Percentiles rank a stretch among this genome's conserved stretches.
Conservation (phyloP, 225 moss, liverwort and hornwort genomes). For the Lunularia cruciata region DNA sequence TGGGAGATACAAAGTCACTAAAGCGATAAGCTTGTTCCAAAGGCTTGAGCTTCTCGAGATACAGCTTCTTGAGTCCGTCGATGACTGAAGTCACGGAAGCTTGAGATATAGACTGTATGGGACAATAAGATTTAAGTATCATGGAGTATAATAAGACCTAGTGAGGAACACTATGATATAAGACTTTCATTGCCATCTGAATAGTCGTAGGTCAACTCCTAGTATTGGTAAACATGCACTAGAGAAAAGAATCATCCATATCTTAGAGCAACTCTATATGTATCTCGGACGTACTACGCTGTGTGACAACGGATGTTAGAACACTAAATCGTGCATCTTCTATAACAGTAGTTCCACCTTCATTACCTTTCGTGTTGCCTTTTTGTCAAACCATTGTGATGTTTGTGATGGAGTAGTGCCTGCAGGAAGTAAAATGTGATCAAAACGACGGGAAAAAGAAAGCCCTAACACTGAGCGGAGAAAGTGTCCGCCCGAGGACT, state of each 20-base stretch:
- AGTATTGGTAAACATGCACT: no score
- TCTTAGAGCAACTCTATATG: no score
- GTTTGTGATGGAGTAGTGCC: slow-evolving; percentile 67
- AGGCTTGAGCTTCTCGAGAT: slow-evolving; percentile 91
- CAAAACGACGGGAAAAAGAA: neutral
- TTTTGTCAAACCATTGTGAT: slow-evolving; percentile 79
- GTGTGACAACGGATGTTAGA: no score
- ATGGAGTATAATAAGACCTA: neutral
- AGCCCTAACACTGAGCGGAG: neutral
- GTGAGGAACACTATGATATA: neutral
- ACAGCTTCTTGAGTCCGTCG: slow-evolving; percentile 94
- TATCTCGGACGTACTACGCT: no score
- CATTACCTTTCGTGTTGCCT: slow-evolving; percentile 69
- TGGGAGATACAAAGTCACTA: slow-evolving; percentile 93
- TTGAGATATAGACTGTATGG: slow-evolving; percentile 67
- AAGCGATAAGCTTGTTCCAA: slow-evolving; percentile 86
- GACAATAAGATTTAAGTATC: neutral
- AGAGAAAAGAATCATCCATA: neutral
- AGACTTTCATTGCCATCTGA: neutral
- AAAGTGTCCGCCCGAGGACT: neutral
- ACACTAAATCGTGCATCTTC: no score
- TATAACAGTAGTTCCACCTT: neutral
- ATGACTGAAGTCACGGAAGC: slow-evolving; percentile 84
- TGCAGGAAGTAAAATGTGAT: slow-evolving; percentile 29
- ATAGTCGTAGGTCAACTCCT: no score